Conservation (phyloP, 306 rosid species). For the Vicia sativa region DNA sequence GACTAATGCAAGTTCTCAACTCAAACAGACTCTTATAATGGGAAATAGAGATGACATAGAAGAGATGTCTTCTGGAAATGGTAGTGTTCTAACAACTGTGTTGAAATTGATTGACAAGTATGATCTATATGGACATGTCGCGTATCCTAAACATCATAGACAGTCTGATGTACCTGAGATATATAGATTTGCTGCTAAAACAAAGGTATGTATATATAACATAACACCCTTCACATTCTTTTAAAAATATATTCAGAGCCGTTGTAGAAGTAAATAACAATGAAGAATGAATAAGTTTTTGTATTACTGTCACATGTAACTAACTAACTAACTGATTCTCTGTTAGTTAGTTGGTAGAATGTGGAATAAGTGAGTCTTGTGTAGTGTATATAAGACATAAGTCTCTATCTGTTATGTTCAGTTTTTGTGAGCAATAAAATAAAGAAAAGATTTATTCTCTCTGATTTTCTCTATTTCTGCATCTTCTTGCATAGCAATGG, state of each 20-base stretch:
- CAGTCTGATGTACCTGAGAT: conserved; percentile 92
- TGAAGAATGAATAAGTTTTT: no score
- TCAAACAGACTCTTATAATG: conserved; percentile 72
- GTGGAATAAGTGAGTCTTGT: no score
- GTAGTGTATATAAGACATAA: no score
- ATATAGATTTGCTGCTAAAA: conserved; percentile 84
- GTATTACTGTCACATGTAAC: no score
- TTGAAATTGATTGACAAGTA: conserved; percentile 83
- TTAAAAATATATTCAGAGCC: neutral
- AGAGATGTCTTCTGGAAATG: conserved; percentile 81
- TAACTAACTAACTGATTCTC: no score
- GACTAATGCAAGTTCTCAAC: conserved; percentile 38
- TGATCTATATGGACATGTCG: conserved; percentile 86
- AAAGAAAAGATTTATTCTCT: no score
- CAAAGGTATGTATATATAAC: conserved; percentile 55
- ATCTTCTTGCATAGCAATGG: no score
- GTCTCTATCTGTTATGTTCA: no score
- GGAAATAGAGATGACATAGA: conserved; percentile 89
- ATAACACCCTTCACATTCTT: conserved; percentile 10
- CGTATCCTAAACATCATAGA: conserved; percentile 92
- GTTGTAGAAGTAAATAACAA: no score
- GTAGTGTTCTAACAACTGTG: conserved; percentile 77
- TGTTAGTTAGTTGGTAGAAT: no score
- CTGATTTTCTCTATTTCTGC: no score
- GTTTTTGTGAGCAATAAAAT: no score